These are phyloP conservation scores for Telopea speciosissima DNA, from an alignment of 177 flowering plant species.

Conservation along the genomic window DNA sequence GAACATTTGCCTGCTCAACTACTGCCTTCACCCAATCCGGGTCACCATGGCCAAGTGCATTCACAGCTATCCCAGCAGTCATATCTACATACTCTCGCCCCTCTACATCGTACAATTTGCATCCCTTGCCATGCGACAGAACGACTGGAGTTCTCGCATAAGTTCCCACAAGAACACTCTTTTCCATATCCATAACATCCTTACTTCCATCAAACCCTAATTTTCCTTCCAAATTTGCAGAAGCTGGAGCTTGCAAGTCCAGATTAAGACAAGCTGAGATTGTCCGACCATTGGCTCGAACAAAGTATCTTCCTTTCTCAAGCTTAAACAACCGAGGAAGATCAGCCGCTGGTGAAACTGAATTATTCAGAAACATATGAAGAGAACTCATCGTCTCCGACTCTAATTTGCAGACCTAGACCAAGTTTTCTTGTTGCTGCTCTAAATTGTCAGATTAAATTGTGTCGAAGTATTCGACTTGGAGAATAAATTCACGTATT, in stretches of 20 bases:
- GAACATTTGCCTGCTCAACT: constrained; percentile 46
- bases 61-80: constrained; percentile 82
- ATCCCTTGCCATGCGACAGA: constrained; percentile 64
- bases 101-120: constrained; percentile 71
- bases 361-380: constrained; percentile 11
- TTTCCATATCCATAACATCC: constrained; percentile 58
- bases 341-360: constrained; percentile 12
- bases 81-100: constrained; percentile 85
- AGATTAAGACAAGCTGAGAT: constrained; percentile 27
- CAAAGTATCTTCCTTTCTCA: background rate
- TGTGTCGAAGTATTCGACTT: background rate
- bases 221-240: constrained; percentile 8
- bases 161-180: constrained; percentile 56
- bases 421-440: background rate
- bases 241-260: constrained; percentile 16
- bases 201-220: constrained; percentile 23
- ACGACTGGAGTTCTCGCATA: constrained; percentile 71
- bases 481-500: background rate
- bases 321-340: constrained; percentile 11
- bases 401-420: background rate
- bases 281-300: constrained; percentile 4
- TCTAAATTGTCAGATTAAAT: background rate
- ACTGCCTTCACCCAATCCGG: constrained; percentile 72
- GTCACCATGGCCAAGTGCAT: constrained; percentile 87
- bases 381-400: constrained; percentile 19